A percentile compares a stretch with the other conserved stretches of the same genome.
phyloP scores from a whole-genome alignment of 805 yeast species.

The Saturnispora saitoi region DNA sequence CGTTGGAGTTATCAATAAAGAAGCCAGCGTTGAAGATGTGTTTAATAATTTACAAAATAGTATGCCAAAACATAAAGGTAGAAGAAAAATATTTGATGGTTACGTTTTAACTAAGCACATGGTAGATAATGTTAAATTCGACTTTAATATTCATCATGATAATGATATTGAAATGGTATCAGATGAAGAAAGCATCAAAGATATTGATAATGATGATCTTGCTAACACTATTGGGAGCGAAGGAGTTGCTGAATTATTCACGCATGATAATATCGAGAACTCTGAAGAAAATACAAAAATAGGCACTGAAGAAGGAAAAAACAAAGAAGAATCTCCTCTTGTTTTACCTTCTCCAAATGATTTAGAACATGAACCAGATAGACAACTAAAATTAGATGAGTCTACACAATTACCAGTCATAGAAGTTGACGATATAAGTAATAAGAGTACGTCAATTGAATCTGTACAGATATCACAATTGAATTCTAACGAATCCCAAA shows the following conservation, averaged over 20 bases:
- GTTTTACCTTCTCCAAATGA: neutral
- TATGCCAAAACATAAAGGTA: constrained; percentile 32
- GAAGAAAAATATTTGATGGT: constrained; percentile 40
- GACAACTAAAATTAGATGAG: neutral
- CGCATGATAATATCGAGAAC: neutral
- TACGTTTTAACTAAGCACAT: constrained; percentile 43
- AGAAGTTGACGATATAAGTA: neutral
- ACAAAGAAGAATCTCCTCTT: neutral
- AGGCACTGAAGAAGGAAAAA: neutral
- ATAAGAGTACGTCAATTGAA: neutral
- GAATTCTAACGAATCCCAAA: neutral
- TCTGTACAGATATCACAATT: neutral
- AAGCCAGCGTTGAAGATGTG: constrained; percentile 16
- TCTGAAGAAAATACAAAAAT: neutral
- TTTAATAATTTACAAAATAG: constrained; percentile 19
- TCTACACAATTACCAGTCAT: neutral
- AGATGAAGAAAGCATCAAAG: constrained; percentile 8
- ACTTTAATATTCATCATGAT: constrained; percentile 15
- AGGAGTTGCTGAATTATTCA: too few species aligned
- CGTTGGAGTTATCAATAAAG: constrained; percentile 12
- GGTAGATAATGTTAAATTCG: constrained; percentile 36
- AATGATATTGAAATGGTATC: constrained; percentile 1
- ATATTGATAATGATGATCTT: constrained; percentile 3
- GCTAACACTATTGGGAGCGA: neutral
- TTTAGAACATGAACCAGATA: neutral